phyloP scores from a whole-genome alignment of 371 early-diverging fungal species.

The Mucor racemosus region DNA sequence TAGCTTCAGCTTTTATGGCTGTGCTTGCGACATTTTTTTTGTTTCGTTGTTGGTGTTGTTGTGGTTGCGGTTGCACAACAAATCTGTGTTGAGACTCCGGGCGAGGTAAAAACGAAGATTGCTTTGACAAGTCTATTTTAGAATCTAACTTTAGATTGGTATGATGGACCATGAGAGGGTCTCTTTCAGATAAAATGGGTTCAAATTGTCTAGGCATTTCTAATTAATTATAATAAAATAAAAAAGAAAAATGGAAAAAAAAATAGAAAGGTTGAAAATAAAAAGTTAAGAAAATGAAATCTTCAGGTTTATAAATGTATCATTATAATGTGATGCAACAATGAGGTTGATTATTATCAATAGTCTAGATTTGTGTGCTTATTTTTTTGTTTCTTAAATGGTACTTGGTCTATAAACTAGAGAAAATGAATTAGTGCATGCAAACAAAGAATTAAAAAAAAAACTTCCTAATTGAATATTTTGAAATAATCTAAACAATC shows the following conservation, averaged over 20 bases:
- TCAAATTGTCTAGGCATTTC: conserved; percentile 21
- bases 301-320: neutral
- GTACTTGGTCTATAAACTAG: no score
- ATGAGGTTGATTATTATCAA: neutral
- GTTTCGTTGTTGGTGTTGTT: no score
- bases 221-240: neutral
- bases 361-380: neutral
- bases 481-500: neutral
- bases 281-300: neutral
- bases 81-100: neutral
- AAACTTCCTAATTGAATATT: neutral
- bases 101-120: neutral
- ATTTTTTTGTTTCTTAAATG: no score
- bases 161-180: neutral
- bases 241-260: neutral
- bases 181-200: conserved; percentile 18
- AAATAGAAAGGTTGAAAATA: neutral
- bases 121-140: neutral
- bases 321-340: conserved; percentile 2
- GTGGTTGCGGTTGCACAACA: no score
- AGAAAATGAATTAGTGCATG: no score
- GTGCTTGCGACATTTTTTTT: no score
- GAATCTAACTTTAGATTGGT: neutral
- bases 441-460: neutral
- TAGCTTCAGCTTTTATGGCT: neutral